Evolutionary conservation across 2,329 filamentous ascomycete species (phyloP).

Genomic region (Pyrenophora tritici-repentis): DNA sequence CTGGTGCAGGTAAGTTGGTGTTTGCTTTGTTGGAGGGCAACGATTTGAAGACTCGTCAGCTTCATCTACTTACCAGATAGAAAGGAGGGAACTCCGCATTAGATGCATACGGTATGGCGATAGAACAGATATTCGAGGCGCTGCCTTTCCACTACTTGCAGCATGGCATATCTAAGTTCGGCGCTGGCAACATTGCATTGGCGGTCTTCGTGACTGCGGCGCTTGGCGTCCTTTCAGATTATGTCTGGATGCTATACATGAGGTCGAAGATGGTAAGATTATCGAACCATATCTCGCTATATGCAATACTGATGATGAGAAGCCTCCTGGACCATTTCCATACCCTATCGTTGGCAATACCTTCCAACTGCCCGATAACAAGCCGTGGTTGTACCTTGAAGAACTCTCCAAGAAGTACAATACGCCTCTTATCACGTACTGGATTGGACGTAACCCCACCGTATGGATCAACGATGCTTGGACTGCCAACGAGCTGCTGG

Average conservation of each 20-base stretch:
- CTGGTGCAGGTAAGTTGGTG: neutral
- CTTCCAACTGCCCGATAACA: slow-evolving; percentile 58
- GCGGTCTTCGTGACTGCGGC: slow-evolving; percentile 28
- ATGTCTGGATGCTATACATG: slow-evolving; percentile 57
- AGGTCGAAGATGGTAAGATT: slow-evolving; percentile 53
- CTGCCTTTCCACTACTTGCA: slow-evolving; percentile 38
- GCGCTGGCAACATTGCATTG: slow-evolving; percentile 28
- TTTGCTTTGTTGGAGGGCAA: neutral
- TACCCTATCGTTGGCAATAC: slow-evolving; percentile 62
- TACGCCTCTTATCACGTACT: slow-evolving; percentile 60
- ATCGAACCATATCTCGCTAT: neutral
- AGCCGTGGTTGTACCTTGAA: slow-evolving; percentile 65
- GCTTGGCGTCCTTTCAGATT: slow-evolving; percentile 48
- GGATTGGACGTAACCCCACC: slow-evolving; percentile 53
- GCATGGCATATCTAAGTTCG: slow-evolving; percentile 40
- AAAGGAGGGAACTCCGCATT: neutral
- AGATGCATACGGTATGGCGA: slow-evolving; percentile 28
- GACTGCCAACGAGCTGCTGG: slow-evolving; percentile 59
- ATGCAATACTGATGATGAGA: neutral
- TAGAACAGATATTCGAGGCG: slow-evolving; percentile 37
- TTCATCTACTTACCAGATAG: neutral
- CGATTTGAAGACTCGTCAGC: neutral
- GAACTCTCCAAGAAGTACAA: slow-evolving; percentile 57
- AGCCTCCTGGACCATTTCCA: slow-evolving; percentile 62
- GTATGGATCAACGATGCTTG: slow-evolving; percentile 54